Evolutionary conservation across 2,329 filamentous ascomycete species (phyloP).

Genomic region (Penicillium sclerotigenum): DNA sequence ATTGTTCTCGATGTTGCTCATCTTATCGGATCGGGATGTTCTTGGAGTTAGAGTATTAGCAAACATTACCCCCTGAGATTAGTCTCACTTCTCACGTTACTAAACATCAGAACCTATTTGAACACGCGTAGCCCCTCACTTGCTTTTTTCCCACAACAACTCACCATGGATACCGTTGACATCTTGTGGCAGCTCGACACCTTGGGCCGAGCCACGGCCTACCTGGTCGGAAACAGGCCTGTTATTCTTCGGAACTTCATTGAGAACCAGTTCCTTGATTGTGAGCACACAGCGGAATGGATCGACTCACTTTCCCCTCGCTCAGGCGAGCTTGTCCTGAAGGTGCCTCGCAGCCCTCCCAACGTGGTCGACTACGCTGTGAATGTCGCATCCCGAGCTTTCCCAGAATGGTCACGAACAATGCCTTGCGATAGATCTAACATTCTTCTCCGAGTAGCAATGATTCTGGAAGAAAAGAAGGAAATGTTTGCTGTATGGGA

Average conservation of each 20-base stretch:
- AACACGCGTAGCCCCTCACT: too few relatives aligned
- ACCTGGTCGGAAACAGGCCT: too few relatives aligned
- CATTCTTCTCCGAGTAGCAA: neutral
- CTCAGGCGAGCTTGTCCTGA: neutral
- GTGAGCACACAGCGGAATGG: neutral
- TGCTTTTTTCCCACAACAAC: too few relatives aligned
- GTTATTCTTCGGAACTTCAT: too few relatives aligned
- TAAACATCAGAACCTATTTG: too few relatives aligned
- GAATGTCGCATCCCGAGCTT: neutral
- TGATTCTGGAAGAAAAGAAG: neutral
- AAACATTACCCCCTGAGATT: too few relatives aligned
- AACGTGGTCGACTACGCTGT: neutral
- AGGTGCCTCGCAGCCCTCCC: neutral
- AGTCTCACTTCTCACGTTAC: too few relatives aligned
- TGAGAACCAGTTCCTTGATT: neutral
- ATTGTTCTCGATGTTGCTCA: too few relatives aligned
- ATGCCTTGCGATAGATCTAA: neutral
- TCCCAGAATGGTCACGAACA: neutral
- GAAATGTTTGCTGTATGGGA: neutral
- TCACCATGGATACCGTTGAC: too few relatives aligned
- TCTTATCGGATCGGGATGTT: too few relatives aligned
- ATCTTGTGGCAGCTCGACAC: too few relatives aligned
- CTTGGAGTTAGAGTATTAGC: too few relatives aligned
- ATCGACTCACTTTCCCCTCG: neutral
- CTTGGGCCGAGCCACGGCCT: accelerated